Base-by-base conservation (phyloP, 225 moss, liverwort and hornwort species). In the Climacium dendroides region DNA sequence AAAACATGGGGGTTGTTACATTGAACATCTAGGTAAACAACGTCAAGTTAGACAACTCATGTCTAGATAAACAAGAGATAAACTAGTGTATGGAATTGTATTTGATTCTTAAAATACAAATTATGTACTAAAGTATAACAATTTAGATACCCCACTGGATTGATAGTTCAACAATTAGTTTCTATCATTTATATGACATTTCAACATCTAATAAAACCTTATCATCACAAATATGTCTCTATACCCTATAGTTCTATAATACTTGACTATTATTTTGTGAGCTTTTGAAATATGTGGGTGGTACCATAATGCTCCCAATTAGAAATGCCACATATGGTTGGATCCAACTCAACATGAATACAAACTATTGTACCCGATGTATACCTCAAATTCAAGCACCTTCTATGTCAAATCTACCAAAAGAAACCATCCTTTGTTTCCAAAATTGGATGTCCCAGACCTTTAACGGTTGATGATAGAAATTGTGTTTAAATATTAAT, bases 281-380 rank as follows among this genome's bases (percentile, higher is more conserved):
- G 15, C 25, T 41, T 41, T 0, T 41, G 5, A 15, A 3, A 70
- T 4, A 41, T 25, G 0, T 8, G 43, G 9, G 15, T 26, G 16
- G 28, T 28, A 28, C 43, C 2, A 43, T 28, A 71, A 25, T 9
- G 6, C 43, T 71, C 2, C 16, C 16, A 43, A 43, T 28, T 43
- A 5, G 14, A 4, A 25, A 5, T 15, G 15, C 25, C 0, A 24
- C 1, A 1, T 41, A 26, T 41, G 0, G 2, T 15, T 41, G 15
- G 1, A 70, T 41, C 1, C 1, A 2, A 28, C 16, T 16, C 43
- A 71, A 43, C 1, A 43, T 10, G 5, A 43, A 28, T 43, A 13
- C 26, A 43, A 71, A 43, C 28, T 71, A 28, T 71, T 43, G 16
- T 26, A 1, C 16, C 28, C 15, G 24, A 0, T 23, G 2, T 14